Evolutionary conservation across 345 rosid genomes (phyloP).

Genomic region (Barbarea vulgaris): DNA sequence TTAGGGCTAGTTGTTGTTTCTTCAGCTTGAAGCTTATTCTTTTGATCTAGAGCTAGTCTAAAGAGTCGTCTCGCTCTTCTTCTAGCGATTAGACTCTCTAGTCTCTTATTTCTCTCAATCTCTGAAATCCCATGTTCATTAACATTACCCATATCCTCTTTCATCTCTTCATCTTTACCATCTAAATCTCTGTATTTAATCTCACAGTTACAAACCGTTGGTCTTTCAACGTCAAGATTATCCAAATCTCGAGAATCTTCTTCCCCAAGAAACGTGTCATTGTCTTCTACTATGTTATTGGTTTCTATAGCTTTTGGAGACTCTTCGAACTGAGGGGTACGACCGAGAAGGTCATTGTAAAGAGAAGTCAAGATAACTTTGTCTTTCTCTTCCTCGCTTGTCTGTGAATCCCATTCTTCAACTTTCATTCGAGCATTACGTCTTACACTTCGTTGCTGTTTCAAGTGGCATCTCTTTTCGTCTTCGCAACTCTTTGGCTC

Average conservation of each 20-base stretch:
- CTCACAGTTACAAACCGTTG: slow-evolving; percentile 37
- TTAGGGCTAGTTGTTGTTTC: slow-evolving; percentile 26
- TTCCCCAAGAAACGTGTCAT: not conserved
- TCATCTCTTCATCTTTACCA: slow-evolving; percentile 57
- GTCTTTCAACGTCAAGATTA: not conserved
- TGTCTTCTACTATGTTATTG: not conserved
- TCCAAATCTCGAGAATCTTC: slow-evolving; percentile 10
- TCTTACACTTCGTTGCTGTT: slow-evolving; percentile 51
- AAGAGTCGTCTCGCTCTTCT: slow-evolving; percentile 63
- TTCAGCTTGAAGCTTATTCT: slow-evolving; percentile 31
- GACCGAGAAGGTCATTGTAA: slow-evolving; percentile 39
- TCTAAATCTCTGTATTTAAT: slow-evolving; percentile 43
- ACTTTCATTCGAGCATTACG: slow-evolving; percentile 50
- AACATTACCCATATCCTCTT: slow-evolving; percentile 68
- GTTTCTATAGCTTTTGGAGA: slow-evolving; percentile 38
- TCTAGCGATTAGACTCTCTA: slow-evolving; percentile 78
- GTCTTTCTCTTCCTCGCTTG: slow-evolving; percentile 32
- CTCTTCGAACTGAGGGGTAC: slow-evolving; percentile 35
- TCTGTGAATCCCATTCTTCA: slow-evolving; percentile 44
- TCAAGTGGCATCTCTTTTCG: slow-evolving; percentile 33
- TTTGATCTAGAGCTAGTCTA: slow-evolving; percentile 46
- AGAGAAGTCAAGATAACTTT: slow-evolving; percentile 31
- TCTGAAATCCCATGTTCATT: slow-evolving; percentile 79
- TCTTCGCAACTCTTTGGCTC: slow-evolving; percentile 15
- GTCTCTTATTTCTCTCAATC: slow-evolving; percentile 72